A percentile compares a stretch with the other conserved stretches of the same genome.
Conservation (phyloP, 108 stramenopile genomes). For the Ochromonas danica region DNA sequence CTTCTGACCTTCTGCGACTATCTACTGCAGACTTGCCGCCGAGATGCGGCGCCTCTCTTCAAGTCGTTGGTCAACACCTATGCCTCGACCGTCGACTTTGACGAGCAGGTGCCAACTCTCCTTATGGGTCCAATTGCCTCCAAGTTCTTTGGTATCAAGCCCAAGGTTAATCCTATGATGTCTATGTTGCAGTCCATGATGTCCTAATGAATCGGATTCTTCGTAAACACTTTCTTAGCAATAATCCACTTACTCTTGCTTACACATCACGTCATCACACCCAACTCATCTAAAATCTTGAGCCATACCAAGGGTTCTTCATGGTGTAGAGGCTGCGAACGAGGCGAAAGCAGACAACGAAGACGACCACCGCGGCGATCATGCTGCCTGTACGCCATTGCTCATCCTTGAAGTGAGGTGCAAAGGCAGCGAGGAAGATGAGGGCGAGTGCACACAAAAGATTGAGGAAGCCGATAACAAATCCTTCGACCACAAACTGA, state of each 20-base stretch:
- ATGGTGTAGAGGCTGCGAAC: slow-evolving; percentile 24
- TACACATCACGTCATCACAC: too few species aligned
- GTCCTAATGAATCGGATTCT: background rate
- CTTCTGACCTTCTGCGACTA: background rate
- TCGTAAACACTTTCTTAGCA: too few species aligned
- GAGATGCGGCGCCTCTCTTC: slow-evolving; percentile 4
- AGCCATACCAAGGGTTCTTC: slow-evolving; percentile 19
- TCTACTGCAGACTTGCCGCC: background rate
- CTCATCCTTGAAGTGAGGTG: background rate
- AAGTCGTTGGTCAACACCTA: background rate
- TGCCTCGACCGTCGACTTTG: background rate
- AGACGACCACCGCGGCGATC: background rate
- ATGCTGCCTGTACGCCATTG: background rate
- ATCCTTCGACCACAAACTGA: slow-evolving; percentile 41
- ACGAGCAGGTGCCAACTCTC: background rate
- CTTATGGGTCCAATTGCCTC: slow-evolving; percentile 24
- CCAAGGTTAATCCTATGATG: slow-evolving; percentile 30
- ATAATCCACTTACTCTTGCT: too few species aligned
- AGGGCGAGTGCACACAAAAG: slow-evolving; percentile 4
- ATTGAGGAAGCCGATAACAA: slow-evolving; percentile 37
- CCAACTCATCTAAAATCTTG: background rate
- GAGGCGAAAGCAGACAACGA: background rate
- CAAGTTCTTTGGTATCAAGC: slow-evolving; percentile 1
- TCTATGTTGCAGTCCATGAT: slow-evolving; percentile 19
- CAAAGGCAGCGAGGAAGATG: background rate